These are phyloP conservation scores for Phyllosticta citrichinensis DNA, from an alignment of 2,329 filamentous ascomycete species.

Conservation along the genomic window DNA sequence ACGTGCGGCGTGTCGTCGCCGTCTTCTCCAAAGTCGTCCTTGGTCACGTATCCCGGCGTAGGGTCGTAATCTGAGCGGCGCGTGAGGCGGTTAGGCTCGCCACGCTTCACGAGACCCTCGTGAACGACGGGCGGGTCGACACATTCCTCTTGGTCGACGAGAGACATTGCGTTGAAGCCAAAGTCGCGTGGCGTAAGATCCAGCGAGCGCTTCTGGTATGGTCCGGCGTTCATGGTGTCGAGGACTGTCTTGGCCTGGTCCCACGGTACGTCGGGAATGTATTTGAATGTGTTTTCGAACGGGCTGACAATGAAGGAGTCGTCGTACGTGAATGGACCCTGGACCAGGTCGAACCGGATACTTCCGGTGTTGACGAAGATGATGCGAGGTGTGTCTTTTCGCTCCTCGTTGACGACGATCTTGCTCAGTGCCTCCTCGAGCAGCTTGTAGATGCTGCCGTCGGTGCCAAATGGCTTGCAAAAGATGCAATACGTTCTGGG, in stretches of 20 bases:
- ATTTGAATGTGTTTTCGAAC: constrained; percentile 45
- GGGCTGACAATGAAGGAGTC: constrained; percentile 47
- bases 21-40: constrained; percentile 47
- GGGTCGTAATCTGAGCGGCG: constrained; percentile 36
- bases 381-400: constrained; percentile 42
- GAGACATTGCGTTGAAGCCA: constrained; percentile 1
- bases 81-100: constrained; percentile 30
- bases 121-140: constrained; percentile 35
- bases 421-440: constrained; percentile 42
- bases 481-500: constrained; percentile 49
- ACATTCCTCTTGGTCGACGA: constrained; percentile 36
- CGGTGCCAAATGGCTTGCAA: constrained; percentile 44
- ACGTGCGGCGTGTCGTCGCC: constrained; percentile 48
- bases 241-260: constrained; percentile 31
- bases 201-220: constrained; percentile 25
- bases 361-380: constrained; percentile 52
- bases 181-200: constrained; percentile 21
- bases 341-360: constrained; percentile 51
- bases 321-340: constrained; percentile 52
- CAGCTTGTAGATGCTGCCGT: constrained; percentile 47
- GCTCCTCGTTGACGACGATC: constrained; percentile 43
- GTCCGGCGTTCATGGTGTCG: constrained; percentile 35
- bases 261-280: constrained; percentile 44
- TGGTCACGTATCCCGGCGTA: constrained; percentile 43
- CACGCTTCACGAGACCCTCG: constrained; percentile 18